Percentiles rank a stretch among this genome's conserved stretches.
These are phyloP conservation scores for Thelonectria discophora DNA, from an alignment of 2,329 filamentous ascomycete species.

Conservation along the genomic window DNA sequence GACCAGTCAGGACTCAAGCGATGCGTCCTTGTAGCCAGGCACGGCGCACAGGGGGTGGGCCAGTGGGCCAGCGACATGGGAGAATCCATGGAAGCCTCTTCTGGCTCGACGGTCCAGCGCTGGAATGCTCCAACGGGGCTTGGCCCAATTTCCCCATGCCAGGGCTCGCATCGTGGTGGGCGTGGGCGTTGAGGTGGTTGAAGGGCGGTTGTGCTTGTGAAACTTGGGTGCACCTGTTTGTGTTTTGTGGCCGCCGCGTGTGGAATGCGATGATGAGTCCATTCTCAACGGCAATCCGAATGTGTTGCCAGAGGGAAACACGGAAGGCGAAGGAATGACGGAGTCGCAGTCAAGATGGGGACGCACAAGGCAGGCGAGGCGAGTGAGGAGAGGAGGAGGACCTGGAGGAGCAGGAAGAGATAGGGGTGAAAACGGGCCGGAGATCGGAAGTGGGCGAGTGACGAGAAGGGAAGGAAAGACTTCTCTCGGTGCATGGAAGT, in stretches of 20 bases:
- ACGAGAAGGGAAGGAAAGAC: neutral
- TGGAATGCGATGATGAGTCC: neutral
- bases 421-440: neutral
- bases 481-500: neutral
- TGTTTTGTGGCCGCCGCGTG: neutral
- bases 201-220: conserved; percentile 7
- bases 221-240: neutral
- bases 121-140: conserved; percentile 24
- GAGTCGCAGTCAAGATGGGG: neutral
- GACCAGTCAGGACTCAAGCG: conserved; percentile 11
- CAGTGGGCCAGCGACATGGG: conserved; percentile 9
- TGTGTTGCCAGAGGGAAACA: neutral
- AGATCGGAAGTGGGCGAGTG: conserved; percentile 2
- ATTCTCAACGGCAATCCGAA: neutral
- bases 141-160: conserved; percentile 25
- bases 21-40: conserved; percentile 20
- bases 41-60: conserved; percentile 10
- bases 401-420: neutral
- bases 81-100: conserved; percentile 1
- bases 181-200: no score
- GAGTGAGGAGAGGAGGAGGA: no score
- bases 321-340: neutral
- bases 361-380: neutral
- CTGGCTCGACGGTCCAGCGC: conserved; percentile 9
- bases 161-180: conserved; percentile 20